These are phyloP conservation scores for Fomitopsis pulvina DNA, from an alignment of 768 basidiomycete species.

Conservation along the genomic window DNA sequence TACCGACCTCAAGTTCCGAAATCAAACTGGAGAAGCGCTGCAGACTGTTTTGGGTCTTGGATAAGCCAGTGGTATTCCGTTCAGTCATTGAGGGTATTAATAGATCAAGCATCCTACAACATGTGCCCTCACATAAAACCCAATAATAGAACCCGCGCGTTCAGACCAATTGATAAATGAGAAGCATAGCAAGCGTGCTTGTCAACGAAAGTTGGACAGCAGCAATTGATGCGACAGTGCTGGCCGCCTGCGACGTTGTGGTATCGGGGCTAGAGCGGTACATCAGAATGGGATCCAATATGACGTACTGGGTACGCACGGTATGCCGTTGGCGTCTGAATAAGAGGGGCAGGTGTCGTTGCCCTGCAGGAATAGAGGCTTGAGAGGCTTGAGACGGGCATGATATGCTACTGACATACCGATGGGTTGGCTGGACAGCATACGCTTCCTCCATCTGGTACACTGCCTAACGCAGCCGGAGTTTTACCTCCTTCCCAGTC, in stretches of 20 bases:
- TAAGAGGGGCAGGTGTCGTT: slow-evolving; percentile 23
- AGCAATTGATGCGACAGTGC: not conserved
- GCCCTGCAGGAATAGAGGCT: slow-evolving; percentile 24
- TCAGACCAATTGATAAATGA: not conserved
- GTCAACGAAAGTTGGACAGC: not conserved
- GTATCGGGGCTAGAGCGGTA: slow-evolving; percentile 12
- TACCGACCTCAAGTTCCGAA: too few species aligned
- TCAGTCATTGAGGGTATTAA: too few species aligned
- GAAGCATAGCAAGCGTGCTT: not conserved
- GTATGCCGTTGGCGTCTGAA: slow-evolving; percentile 19
- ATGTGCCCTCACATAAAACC: not conserved
- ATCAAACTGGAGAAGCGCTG: too few species aligned
- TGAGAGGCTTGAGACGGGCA: not conserved
- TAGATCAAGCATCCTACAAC: too few species aligned
- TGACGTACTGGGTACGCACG: slow-evolving; percentile 10
- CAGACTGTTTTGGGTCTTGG: too few species aligned
- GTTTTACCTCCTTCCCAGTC: slow-evolving; percentile 61
- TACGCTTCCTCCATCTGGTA: slow-evolving; percentile 47
- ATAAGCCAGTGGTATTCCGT: too few species aligned
- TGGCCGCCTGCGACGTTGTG: slow-evolving; percentile 4
- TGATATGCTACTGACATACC: not conserved
- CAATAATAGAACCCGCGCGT: not conserved
- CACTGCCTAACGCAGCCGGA: slow-evolving; percentile 61
- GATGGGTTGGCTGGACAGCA: slow-evolving; percentile 69
- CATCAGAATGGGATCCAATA: not conserved